Base-by-base conservation (phyloP, 1,284 basidiomycete genomes). In the Papiliotrema nemorosa region DNA sequence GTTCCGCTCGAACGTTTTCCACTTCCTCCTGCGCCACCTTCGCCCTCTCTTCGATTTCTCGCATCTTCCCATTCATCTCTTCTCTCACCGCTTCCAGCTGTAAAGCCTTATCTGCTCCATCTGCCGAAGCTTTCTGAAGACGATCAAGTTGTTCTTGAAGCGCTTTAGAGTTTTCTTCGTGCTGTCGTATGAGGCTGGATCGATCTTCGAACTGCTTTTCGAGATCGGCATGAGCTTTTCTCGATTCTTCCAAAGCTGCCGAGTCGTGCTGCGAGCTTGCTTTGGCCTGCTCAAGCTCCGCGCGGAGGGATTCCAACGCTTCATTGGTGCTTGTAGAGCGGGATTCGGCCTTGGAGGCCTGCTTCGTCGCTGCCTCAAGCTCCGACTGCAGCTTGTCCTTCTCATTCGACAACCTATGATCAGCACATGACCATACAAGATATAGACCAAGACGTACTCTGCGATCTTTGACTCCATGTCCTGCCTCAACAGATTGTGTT, bases 101-200 rank as follows among this genome's bases (percentile, higher is more conserved):
- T 18, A 6, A 6, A 22, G 62, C 61, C 40, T 63, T 60, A 42
- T 61, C 59, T 4, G 56, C 60, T 18, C 57, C 59, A 40, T 63
- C 53, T 2, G 36, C 46, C 37, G 67, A 42, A 50, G 62, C 59
- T 22, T 42, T 39, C 50, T 63, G 53, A 33, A 60, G 51, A 45
- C 52, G 53, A 27, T 49, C 46, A 50, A 53, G 57, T 35, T 48
- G 39, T 38, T 47, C 44, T 25, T 50, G 22, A 18, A 38, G 34
- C 22, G 45, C 24, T 25, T 55, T 36, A 12, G 43, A 27, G 20
- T 43, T 6, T 37, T 48, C 36, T 18, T 37, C 37, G 7, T 21
- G 21, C 36, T 40, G 46, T 6, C 21, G n/a, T 24, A 29, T 27
- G 36, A 29, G 24, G 22, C 18, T 36, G 20, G 16, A 14, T 14